Base-by-base conservation (phyloP, 2,329 filamentous ascomycete species). In the Coleophoma crateriformis region DNA sequence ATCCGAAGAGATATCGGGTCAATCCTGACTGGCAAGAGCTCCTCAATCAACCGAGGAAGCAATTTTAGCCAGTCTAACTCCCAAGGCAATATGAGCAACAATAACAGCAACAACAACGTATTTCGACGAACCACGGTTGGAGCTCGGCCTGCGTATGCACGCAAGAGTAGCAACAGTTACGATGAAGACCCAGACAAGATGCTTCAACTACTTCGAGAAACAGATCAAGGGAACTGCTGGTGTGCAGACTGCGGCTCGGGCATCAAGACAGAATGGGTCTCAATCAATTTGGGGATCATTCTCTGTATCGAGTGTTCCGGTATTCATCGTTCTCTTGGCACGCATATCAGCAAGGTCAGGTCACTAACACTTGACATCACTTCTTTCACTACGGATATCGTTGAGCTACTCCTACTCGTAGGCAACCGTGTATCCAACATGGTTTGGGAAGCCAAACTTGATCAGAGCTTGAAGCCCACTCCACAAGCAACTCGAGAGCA, bases 221-320 rank as follows among this genome's bases (percentile, higher is more conserved):
- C 87, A 45, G 94, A 99, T 63, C 87, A 95, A 61, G 91, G 90
- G 38, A 99, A 99, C 68, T 86, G 82, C 58, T 88, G 87, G 79
- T 99, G 94, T 65, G 94, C 94, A 14, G 94, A 99, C 67, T 99
- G 94, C 64, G 88, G 89, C 11, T 95, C 90, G 7, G 86, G 87
- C 33, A 81, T 84, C 63, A 97, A 96, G 71, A 91, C 96, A 19
- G 94, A 99, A 68, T 99, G 94, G 94, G 94, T 97, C 27, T 97
- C 94, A 0, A 96, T 99, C 70, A 99, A 99, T 62, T 77, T 99
- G 4, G 94, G 89, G 42, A 96, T 99, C 52, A 85, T 99, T 48
- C 79, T 99, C 17, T 99, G 94, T 71, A 96, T 96, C 65, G 92
- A 99, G 68, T 99, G 94, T 70, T 96, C 91, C 65, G 94, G 94